A percentile compares a stretch with the other conserved stretches of the same genome.
Conservation (phyloP, 2,329 filamentous ascomycete species). For the Helminthosporium solani region DNA sequence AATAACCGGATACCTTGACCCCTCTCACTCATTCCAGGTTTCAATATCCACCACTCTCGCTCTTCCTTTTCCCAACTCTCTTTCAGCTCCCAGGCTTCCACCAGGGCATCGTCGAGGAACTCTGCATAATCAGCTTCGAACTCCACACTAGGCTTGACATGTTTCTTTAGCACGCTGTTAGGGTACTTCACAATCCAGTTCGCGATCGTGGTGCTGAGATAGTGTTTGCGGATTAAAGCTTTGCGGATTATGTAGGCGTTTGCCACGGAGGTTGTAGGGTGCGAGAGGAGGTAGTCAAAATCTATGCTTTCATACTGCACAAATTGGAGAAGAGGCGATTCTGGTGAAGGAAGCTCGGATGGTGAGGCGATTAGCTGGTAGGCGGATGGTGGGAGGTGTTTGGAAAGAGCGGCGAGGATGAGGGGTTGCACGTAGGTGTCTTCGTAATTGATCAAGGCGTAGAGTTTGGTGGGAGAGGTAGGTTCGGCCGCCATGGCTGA, state of each 20-base stretch:
- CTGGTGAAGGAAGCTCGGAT: slow-evolving; percentile 49
- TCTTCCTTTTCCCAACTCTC: slow-evolving; percentile 66
- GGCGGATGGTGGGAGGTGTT: slow-evolving; percentile 56
- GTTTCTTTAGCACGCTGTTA: slow-evolving; percentile 62
- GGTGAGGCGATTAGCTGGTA: slow-evolving; percentile 58
- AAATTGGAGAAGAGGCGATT: slow-evolving; percentile 69
- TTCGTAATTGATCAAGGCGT: slow-evolving; percentile 80
- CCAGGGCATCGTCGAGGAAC: slow-evolving; percentile 88
- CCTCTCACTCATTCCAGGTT: slow-evolving; percentile 95
- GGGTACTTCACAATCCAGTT: slow-evolving; percentile 87
- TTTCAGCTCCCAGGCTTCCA: slow-evolving; percentile 84
- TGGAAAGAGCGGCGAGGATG: slow-evolving; percentile 69
- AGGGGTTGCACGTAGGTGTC: slow-evolving; percentile 88
- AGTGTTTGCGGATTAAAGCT: slow-evolving; percentile 94
- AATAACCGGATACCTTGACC: slow-evolving; percentile 93
- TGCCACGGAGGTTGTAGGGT: slow-evolving; percentile 64
- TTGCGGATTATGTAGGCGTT: slow-evolving; percentile 97
- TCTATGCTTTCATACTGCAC: slow-evolving; percentile 83
- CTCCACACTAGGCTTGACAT: slow-evolving; percentile 76
- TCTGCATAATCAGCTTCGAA: slow-evolving; percentile 97
- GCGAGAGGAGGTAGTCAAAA: slow-evolving; percentile 69
- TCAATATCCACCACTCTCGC: slow-evolving; percentile 94
- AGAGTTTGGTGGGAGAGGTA: slow-evolving; percentile 42
- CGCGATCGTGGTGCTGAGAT: slow-evolving; percentile 77
- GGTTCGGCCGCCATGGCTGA: background rate